Evolutionary conservation across 208 protist species (phyloP).

Genomic region (Crithidia fasciculata): DNA sequence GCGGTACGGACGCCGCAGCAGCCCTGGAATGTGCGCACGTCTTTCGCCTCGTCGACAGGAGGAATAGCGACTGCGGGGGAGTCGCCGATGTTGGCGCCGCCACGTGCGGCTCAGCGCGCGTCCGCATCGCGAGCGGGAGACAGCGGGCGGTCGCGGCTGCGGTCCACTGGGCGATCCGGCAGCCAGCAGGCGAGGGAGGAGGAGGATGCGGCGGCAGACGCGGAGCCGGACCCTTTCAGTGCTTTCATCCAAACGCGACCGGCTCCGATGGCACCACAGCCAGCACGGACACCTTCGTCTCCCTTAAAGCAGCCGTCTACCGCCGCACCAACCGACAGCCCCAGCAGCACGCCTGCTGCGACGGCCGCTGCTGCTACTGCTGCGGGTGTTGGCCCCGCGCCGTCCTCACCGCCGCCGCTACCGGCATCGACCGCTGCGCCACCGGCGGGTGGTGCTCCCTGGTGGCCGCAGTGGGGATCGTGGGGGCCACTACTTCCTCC

Average conservation of each 20-base stretch:
- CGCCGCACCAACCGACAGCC: neutral
- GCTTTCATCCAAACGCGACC: neutral
- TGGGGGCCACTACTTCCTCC: no score
- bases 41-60: neutral
- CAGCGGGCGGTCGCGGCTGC: no score
- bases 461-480: no score
- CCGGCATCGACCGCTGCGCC: neutral
- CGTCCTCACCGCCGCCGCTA: neutral
- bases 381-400: neutral
- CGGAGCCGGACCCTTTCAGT: neutral
- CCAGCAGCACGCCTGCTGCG: no score
- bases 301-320: neutral
- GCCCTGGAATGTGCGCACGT: slow-evolving; percentile 20
- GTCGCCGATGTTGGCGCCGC: neutral
- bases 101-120: neutral
- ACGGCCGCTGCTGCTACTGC: no score
- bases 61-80: neutral
- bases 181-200: neutral
- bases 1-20: slow-evolving; percentile 17
- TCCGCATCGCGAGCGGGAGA: neutral
- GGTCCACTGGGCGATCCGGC: neutral
- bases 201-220: neutral
- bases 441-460: no score
- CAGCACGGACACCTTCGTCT: no score
- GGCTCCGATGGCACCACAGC: neutral